Evolutionary conservation across 2,329 filamentous ascomycete genomes (phyloP), one percentile per base, ranked within the genome.

Genomic region (Beauveria medogensis): DNA sequence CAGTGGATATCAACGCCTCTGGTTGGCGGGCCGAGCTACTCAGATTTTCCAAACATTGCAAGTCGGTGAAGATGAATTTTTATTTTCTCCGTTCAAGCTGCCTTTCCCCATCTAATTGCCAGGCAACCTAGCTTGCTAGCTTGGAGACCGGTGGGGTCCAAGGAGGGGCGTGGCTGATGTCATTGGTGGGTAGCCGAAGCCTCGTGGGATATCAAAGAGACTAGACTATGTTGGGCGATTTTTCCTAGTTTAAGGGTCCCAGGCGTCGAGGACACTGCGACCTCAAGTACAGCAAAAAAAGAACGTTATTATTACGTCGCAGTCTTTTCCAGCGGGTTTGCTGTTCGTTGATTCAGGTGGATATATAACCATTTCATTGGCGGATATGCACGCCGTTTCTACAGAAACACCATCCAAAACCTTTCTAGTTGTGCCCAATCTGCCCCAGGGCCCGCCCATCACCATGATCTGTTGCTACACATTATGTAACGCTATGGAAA

Each of bases 1-100:
- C 55, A 59, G 55, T 59, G 55, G 55, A 59, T 59, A 52, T 41
- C 34, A 47, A 52, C 34, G 46, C 55, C 37, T 58, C 46, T 59
- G 55, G 55, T 59, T 59, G 55, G 55, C 55, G 54, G 54, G 54
- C 54, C 43, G 54, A 56, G 54, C 24, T 48, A 40, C 10, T 18
- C 53, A 16, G 9, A 10, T 16, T 24, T 46, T 34, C 24, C 8
- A 44, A 18, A 28, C n/a, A 26, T 14, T 48, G 26, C n/a, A 16
- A 57, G 55, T 57, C 55, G 55, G 55, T 57, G 55, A 57, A 57
- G 46, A 16, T 24, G 18, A 50, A 24, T 50, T 8, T 26, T 53
- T 37, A 47, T 54, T 40, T 54, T 20, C 22, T 28, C 28, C 44
- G 18, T 24, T 54, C 26, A 14, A 26, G 51, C 51, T 54, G 28